These are phyloP conservation scores for Dendrobium huoshanense DNA, from an alignment of 106 monocot species.

Conservation along the genomic window DNA sequence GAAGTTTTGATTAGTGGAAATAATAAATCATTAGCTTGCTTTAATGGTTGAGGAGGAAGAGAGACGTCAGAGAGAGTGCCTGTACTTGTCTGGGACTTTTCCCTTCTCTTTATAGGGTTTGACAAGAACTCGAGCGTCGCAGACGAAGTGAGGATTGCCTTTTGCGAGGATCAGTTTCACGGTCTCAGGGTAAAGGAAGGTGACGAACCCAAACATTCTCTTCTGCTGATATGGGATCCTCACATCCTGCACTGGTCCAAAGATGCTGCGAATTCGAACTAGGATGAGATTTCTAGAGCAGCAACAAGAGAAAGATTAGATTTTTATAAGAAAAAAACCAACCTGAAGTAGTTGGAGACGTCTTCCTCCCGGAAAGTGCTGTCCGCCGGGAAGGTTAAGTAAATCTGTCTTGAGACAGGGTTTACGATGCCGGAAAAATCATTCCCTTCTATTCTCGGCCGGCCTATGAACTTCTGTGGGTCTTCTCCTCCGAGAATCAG, in stretches of 20 bases:
- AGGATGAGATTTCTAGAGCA: background rate
- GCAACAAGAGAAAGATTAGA: background rate
- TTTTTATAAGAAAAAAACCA: no score
- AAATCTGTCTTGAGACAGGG: slow-evolving; percentile 80
- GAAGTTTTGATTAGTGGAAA: background rate
- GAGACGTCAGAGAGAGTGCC: slow-evolving; percentile 7
- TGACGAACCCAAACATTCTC: slow-evolving; percentile 81
- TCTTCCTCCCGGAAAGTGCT: slow-evolving; percentile 95
- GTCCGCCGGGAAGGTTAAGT: slow-evolving; percentile 88
- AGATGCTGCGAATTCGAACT: slow-evolving; percentile 13
- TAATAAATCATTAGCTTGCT: background rate
- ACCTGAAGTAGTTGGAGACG: slow-evolving; percentile 98
- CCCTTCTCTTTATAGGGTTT: slow-evolving; percentile 78
- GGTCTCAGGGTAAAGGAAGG: slow-evolving; percentile 50
- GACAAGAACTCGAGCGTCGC: slow-evolving; percentile 65
- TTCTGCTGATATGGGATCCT: slow-evolving; percentile 77
- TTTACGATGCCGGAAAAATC: slow-evolving; percentile 50
- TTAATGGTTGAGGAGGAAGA: background rate
- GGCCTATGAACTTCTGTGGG: slow-evolving; percentile 43
- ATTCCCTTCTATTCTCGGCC: slow-evolving; percentile 50
- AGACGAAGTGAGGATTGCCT: slow-evolving; percentile 61
- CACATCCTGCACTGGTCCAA: slow-evolving; percentile 74
- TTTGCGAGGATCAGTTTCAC: slow-evolving; percentile 40
- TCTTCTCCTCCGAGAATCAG: slow-evolving; percentile 53
- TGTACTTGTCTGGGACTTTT: slow-evolving; percentile 38